Percentiles rank a stretch among this genome's conserved stretches.
phyloP scores from a whole-genome alignment of 179 eudicot species.

The Spinacia oleracea region DNA sequence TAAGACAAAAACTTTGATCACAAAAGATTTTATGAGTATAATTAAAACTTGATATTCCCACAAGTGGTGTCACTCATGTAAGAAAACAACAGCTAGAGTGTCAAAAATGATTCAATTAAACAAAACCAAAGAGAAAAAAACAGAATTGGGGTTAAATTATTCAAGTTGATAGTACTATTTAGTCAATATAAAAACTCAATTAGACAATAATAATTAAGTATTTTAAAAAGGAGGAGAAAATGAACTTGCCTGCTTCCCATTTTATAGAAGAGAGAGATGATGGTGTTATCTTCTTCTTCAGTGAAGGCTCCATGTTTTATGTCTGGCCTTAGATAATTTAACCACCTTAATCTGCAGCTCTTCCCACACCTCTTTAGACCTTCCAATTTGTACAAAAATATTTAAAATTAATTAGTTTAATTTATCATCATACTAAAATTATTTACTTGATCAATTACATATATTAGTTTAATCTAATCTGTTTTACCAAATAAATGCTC shows the following conservation, averaged over 20 bases:
- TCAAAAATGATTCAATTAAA: background rate
- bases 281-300: slow-evolving; percentile 58
- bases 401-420: background rate
- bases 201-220: background rate
- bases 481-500: background rate
- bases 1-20: slow-evolving; percentile 10
- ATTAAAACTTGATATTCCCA: slow-evolving; percentile 5
- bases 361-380: slow-evolving; percentile 73
- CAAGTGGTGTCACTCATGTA: background rate
- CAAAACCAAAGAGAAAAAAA: background rate
- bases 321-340: slow-evolving; percentile 72
- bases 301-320: slow-evolving; percentile 66
- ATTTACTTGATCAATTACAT: background rate
- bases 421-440: background rate
- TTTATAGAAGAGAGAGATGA: slow-evolving; percentile 44
- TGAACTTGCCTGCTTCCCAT: slow-evolving; percentile 65
- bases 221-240: background rate
- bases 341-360: slow-evolving; percentile 76
- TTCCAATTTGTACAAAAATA: slow-evolving; percentile 6
- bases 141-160: background rate
- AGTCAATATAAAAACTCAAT: background rate
- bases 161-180: slow-evolving; percentile 3
- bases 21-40: background rate
- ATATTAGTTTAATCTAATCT: background rate
- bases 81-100: slow-evolving; percentile 10